Evolutionary conservation across 148 eudicot species (phyloP), one percentile per base, ranked within the genome.

Genomic region (Rhododendron mucronatum): DNA sequence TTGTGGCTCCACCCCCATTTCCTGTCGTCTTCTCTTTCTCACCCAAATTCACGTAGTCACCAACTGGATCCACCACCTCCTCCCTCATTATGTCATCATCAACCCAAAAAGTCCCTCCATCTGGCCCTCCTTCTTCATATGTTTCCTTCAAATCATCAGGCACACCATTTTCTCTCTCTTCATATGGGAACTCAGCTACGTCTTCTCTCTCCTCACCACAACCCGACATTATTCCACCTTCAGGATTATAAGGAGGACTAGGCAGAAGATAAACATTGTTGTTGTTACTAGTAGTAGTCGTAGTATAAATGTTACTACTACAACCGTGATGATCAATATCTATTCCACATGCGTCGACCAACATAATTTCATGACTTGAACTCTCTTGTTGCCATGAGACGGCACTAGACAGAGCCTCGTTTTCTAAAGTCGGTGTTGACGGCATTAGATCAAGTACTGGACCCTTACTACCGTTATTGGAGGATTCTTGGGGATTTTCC

Each of bases 31-130:
- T 41, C 45, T 82, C 87, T 65, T 67, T 77, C 21, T 80, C 84
- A 15, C 78, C 86, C 18, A 78, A 21, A 41, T 30, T 82, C 53
- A 21, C 79, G 39, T 33, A 33, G 1, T 76, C 37, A 3, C 80
- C 87, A 20, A 39, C 30, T 53, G 71, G 48, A 84, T 69, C 90
- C 74, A 63, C 57, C 7, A 61, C 30, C 30, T 76, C 86, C 21
- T 74, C 80, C 13, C n/a, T 30, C 26, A 88, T 28, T 14, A 80
- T 87, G 61, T 90, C 89, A 39, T 87, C 89, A 39, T 85, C 78
- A 57, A 83, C 53, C 50, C 83, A 76, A 65, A 82, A 74, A 39
- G n/a, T 63, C 20, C 28, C 83, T 14, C 73, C 37, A n/a, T 51
- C 80, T 45, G 23, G 4, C 13, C 35, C 35, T 44, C 55, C 59